Evolutionary conservation across 345 rosid genomes (phyloP).

Genomic region (Sisymbrium altissimum): DNA sequence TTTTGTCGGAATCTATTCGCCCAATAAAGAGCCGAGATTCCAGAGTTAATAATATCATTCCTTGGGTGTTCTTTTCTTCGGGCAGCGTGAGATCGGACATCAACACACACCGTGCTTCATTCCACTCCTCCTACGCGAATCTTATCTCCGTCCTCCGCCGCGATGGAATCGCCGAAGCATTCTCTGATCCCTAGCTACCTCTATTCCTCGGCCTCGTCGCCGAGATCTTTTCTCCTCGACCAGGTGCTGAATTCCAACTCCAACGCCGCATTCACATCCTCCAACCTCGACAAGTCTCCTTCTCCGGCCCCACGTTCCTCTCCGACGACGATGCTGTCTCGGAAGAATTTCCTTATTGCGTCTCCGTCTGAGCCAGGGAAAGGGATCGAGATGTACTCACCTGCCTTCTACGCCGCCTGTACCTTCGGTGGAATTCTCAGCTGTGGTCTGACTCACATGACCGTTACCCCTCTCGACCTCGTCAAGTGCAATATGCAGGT

Average conservation of each 20-base stretch:
- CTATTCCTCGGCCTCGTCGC: constrained; percentile 45
- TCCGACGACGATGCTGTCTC: constrained; percentile 23
- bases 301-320: constrained; percentile 24
- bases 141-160: constrained; percentile 11
- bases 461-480: constrained; percentile 97
- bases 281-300: constrained; percentile 32
- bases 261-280: constrained; percentile 21
- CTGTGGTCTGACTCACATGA: constrained; percentile 94
- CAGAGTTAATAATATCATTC: constrained; percentile 7
- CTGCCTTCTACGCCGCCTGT: constrained; percentile 86
- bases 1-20: background rate
- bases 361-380: constrained; percentile 68
- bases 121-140: constrained; percentile 2
- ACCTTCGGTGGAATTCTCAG: constrained; percentile 85
- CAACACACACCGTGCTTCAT: background rate
- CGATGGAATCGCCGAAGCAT: constrained; percentile 54
- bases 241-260: constrained; percentile 37
- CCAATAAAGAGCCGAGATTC: constrained; percentile 40
- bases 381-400: constrained; percentile 87
- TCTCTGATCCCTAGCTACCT: constrained; percentile 70
- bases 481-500: constrained; percentile 99
- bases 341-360: constrained; percentile 34
- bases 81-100: constrained; percentile 38
- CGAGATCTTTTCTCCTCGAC: constrained; percentile 36
- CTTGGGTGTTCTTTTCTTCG: background rate